phyloP scores from a whole-genome alignment of 306 rosid genomes.

The Castanea mollissima region DNA sequence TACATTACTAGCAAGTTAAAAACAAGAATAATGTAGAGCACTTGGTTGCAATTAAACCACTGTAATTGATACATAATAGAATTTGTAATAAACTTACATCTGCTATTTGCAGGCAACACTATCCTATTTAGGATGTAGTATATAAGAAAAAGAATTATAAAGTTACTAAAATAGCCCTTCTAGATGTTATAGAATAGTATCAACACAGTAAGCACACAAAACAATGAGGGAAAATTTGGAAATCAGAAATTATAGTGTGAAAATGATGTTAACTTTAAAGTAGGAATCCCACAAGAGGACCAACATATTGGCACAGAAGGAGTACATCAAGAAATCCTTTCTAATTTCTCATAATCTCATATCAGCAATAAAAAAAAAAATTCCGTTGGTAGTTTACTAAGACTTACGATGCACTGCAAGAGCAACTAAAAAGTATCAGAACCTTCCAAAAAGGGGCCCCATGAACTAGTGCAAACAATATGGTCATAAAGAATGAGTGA shows the following conservation, averaged over 20 bases:
- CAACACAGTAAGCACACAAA: background rate
- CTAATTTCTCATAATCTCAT: background rate
- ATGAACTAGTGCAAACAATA: background rate
- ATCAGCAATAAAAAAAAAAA: background rate
- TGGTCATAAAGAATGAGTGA: background rate
- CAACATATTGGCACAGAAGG: too few species aligned
- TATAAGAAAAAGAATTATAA: background rate
- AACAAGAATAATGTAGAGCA: background rate
- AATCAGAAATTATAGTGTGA: background rate
- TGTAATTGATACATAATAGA: background rate
- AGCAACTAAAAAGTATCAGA: background rate
- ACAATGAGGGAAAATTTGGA: background rate
- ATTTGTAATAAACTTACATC: background rate
- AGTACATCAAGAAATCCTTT: background rate
- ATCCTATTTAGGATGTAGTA: background rate
- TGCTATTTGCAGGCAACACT: background rate
- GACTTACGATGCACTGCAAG: background rate
- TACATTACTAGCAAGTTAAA: conserved; percentile 16
- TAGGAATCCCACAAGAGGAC: background rate
- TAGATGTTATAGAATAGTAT: background rate
- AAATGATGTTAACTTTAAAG: background rate
- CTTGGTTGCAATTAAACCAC: background rate
- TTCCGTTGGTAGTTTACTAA: background rate
- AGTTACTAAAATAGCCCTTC: background rate
- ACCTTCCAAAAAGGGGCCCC: background rate